phyloP scores from a whole-genome alignment of 352 stramenopile genomes.

The Globisporangium ultimum region DNA sequence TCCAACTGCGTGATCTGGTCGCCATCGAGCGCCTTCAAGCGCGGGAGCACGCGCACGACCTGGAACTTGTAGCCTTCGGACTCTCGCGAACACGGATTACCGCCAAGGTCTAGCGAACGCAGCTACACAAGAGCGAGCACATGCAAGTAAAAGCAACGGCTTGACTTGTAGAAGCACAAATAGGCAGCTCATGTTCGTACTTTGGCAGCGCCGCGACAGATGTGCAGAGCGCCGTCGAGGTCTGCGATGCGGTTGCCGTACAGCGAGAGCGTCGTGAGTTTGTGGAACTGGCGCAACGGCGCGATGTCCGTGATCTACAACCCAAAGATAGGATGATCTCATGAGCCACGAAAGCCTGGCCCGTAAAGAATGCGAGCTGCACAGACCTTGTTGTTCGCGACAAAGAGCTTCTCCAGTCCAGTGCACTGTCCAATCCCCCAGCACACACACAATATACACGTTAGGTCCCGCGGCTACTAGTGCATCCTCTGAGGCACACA shows the following conservation, averaged over 20 bases:
- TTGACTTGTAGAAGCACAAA: background rate
- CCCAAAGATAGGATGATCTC: background rate
- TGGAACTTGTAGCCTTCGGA: constrained; percentile 73
- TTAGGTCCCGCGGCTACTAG: no score
- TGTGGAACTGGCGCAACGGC: constrained; percentile 35
- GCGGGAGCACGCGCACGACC: constrained; percentile 51
- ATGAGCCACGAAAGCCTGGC: background rate
- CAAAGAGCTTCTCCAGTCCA: constrained; percentile 61
- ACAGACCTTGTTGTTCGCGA: constrained; percentile 53
- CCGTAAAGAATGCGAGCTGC: background rate
- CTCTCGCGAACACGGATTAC: constrained; percentile 66
- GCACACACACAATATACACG: background rate
- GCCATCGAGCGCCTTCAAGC: constrained; percentile 68
- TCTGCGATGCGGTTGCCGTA: constrained; percentile 56
- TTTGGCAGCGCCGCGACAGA: constrained; percentile 47
- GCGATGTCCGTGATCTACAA: constrained; percentile 46
- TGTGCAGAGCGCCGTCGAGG: constrained; percentile 43
- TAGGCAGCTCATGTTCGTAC: constrained; percentile 12
- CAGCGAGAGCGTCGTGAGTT: constrained; percentile 56
- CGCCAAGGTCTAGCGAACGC: constrained; percentile 63
- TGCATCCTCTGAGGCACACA: no score
- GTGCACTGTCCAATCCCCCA: constrained; percentile 24
- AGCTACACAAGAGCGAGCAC: constrained; percentile 26
- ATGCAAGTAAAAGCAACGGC: background rate
- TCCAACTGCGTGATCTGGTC: constrained; percentile 70